Percentiles rank a stretch among this genome's conserved stretches.
phyloP scores from a whole-genome alignment of 1,284 basidiomycete genomes.

The Cutaneotrichosporon dermatis region DNA sequence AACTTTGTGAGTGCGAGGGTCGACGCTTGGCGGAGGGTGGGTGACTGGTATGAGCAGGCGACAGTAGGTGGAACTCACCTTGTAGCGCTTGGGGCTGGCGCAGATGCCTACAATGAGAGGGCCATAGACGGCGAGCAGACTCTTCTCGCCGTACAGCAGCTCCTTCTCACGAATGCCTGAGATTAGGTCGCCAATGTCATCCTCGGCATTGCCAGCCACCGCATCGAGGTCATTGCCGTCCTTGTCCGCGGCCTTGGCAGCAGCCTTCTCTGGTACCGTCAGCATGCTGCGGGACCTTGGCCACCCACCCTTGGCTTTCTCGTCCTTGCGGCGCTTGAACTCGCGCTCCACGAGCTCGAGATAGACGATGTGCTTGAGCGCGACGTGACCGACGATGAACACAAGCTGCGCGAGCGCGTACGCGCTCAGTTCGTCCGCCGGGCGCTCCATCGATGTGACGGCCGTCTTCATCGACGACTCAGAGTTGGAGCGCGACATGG shows the following conservation, averaged over 20 bases:
- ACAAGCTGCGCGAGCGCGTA: slow-evolving; percentile 86
- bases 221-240: slow-evolving; percentile 89
- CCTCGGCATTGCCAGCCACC: slow-evolving; percentile 95
- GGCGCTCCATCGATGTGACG: slow-evolving; percentile 29
- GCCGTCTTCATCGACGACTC: slow-evolving; percentile 15
- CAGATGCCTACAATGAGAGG: slow-evolving; percentile 87
- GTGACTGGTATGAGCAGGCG: slow-evolving; percentile 58
- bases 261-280: slow-evolving; percentile 47
- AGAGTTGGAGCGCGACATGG: slow-evolving; percentile 17
- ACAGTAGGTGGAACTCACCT: slow-evolving; percentile 53
- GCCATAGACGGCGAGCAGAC: slow-evolving; percentile 78
- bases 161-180: slow-evolving; percentile 79
- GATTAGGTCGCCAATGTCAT: slow-evolving; percentile 93
- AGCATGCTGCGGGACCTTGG: background rate
- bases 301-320: slow-evolving; percentile 65
- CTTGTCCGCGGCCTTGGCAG: slow-evolving; percentile 53
- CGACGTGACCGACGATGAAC: slow-evolving; percentile 92
- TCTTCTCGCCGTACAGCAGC: slow-evolving; percentile 77
- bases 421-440: slow-evolving; percentile 62
- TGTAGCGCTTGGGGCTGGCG: slow-evolving; percentile 74
- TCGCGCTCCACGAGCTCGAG: slow-evolving; percentile 95
- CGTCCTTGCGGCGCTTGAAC: slow-evolving; percentile 93
- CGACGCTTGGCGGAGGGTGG: slow-evolving; percentile 77
- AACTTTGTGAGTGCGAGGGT: slow-evolving; percentile 90
- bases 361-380: slow-evolving; percentile 96